Conservation (phyloP, 164 flowering plant genomes). For the Aristolochia fimbriata region DNA sequence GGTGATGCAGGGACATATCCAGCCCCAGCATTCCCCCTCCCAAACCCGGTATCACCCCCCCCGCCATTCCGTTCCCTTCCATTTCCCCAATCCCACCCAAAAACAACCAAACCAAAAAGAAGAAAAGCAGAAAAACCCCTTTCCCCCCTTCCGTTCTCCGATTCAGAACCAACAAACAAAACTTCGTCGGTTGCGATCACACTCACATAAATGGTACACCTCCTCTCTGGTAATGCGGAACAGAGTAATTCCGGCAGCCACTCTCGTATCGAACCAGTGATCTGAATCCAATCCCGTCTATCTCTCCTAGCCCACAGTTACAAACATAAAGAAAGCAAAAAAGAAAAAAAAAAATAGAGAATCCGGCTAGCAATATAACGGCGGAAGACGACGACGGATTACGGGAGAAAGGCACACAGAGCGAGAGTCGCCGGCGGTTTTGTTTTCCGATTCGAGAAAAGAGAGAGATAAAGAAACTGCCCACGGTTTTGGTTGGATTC, state of each 20-base stretch:
- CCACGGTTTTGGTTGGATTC: background rate
- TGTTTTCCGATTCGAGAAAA: background rate
- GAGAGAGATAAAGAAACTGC: background rate
- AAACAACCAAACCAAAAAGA: background rate
- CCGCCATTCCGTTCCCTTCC: slow-evolving; percentile 15
- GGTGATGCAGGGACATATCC: slow-evolving; percentile 23
- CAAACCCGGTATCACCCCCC: slow-evolving; percentile 10
- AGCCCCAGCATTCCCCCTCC: slow-evolving; percentile 21
- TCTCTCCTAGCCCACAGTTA: too few relatives aligned
- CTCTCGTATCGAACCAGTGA: too few relatives aligned
- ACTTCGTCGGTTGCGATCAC: too few relatives aligned
- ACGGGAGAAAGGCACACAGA: background rate
- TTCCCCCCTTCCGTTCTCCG: background rate
- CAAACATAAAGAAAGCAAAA: too few relatives aligned
- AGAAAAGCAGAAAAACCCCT: background rate
- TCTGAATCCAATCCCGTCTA: too few relatives aligned
- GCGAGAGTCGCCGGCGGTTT: background rate
- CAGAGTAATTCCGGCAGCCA: too few relatives aligned
- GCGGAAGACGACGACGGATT: background rate
- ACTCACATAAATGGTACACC: too few relatives aligned
- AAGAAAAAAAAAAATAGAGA: too few relatives aligned
- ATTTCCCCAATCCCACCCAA: background rate
- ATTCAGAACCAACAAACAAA: too few relatives aligned
- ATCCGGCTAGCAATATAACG: too few relatives aligned
- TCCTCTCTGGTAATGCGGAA: too few relatives aligned